These are phyloP conservation scores for Trichoderma aggressivum DNA, from an alignment of 2,329 filamentous ascomycete genomes.

Conservation along the genomic window DNA sequence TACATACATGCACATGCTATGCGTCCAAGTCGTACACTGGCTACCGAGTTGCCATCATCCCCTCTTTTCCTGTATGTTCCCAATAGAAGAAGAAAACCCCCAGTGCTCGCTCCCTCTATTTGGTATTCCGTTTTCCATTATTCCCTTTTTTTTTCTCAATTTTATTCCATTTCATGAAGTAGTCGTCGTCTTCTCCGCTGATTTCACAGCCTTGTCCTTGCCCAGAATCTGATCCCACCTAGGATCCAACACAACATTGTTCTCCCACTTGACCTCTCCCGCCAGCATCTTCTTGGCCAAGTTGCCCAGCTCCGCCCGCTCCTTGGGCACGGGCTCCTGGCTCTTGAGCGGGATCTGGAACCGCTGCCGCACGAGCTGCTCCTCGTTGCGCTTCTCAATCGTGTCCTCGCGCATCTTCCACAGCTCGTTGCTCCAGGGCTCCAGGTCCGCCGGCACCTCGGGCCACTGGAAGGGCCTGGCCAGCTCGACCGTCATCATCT, in stretches of 20 bases:
- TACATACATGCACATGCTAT: conserved; percentile 32
- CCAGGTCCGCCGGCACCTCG: conserved; percentile 58
- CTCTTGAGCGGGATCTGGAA: conserved; percentile 40
- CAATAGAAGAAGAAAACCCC: not conserved
- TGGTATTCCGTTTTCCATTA: not conserved
- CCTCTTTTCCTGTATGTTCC: not conserved
- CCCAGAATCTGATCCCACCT: conserved; percentile 42
- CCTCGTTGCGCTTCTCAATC: conserved; percentile 39
- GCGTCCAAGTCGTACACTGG: conserved; percentile 30
- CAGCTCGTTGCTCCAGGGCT: conserved; percentile 62
- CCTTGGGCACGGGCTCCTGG: conserved; percentile 39
- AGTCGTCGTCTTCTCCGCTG: conserved; percentile 24
- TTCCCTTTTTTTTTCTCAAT: not conserved
- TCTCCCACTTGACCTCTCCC: conserved; percentile 60
- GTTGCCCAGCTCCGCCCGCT: conserved; percentile 52
- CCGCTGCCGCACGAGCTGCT: conserved; percentile 32
- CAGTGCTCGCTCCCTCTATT: not conserved
- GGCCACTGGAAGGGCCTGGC: conserved; percentile 87
- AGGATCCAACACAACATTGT: conserved; percentile 43
- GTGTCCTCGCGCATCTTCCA: conserved; percentile 52
- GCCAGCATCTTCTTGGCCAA: conserved; percentile 61
- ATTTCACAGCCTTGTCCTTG: conserved; percentile 25
- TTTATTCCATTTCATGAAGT: conserved; percentile 2
- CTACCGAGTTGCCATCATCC: not conserved
- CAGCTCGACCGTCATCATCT: conserved; percentile 95